Base-by-base conservation (phyloP, 2,329 filamentous ascomycete genomes). In the Penicillium sp. region DNA sequence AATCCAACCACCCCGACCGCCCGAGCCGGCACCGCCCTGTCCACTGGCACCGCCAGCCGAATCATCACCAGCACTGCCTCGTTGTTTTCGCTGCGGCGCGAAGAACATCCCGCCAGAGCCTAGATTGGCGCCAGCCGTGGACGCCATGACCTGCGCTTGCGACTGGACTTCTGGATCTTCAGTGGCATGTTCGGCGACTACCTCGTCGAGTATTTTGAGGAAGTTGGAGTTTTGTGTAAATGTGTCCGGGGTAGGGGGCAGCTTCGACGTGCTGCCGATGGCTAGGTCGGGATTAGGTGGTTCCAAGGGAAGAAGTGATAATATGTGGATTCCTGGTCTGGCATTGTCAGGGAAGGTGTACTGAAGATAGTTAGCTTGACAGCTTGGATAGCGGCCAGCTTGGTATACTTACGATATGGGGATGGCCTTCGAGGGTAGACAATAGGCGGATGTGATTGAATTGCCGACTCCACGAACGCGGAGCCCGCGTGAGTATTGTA, bases 131-230 rank as follows among this genome's bases (percentile, higher is more conserved):
- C 83, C 83, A 4, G 81, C 77, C 2, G 81, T 79, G 2, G 82
- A 85, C 5, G 79, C 79, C 74, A 84, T 85, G 53, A 83, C 81
- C 40, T 81, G 76, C 3, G 83, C 84, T 69, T 85, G 82, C 2
- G 79, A 79, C 59, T 81, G 74, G 11, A 84, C 79, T 20, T 78
- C 76, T 0, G 82, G 82, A 59, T 87, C 84, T 51, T 78, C 66
- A 20, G 76, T 72, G 1, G 83, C 83, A 65, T 85, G 70, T 35
- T 80, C 69, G 26, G 76, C 70, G 55, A 85, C 72, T 6, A 85
- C 80, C 3, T 79, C 77, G 62, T 85, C 81, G 0, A 87, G 70
- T 51, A 84, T 80, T 11, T 72, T 65, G 20, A 84, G 70, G 67
- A 87, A 86, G 3, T 74, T 68, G 0, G 74, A 77, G 65, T 86